Base-by-base conservation (phyloP, 1,139 yeast species). In the Lodderomyces margitis region DNA sequence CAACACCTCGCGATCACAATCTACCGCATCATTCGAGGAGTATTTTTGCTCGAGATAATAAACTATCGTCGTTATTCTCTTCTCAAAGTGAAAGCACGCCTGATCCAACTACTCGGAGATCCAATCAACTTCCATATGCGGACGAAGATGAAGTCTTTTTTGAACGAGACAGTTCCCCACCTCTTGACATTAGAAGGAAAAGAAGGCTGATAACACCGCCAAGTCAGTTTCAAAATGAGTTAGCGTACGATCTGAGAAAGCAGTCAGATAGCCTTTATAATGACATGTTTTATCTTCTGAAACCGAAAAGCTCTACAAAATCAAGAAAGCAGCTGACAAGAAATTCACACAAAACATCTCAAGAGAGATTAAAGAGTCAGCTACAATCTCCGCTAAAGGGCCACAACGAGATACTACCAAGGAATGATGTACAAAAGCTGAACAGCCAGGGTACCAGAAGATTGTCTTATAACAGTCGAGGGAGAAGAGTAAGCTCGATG, bases 401-500 rank as follows among this genome's bases (percentile, higher is more conserved):
- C 3, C 23, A 33, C 5, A 33, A 33, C 21, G 36, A 33, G 14
- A 4, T 20, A 5, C 11, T 14, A 21, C 7, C 19, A 4, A 5
- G 9, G 12, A 21, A 27, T 7, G 17, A 21, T 12, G 9, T 12
- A 6, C 15, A 33, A n/a, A 19, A 19, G n/a, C 19, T 34, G 21
- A 42, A 38, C 16, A 35, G 38, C 5, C 42, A 25, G 19, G 23
- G 21, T 15, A 62, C 64, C 20, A 62, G 85, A 48, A 57, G 85
- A 37, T 56, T 77, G 0, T 77, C 84, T 0, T 63, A 80, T 46
- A 58, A 71, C 38, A 74, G 74, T 39, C 65, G 94, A 34, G 94
- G 94, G 2, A 83, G 82, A 52, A 66, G 94, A 28, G 77, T 83
- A 2, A 84, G 87, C 55, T 82, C 91, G 0, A 75, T 85, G 11